Evolutionary conservation across 139 green algal species (phyloP).

Genomic region (Coelastrella sp.): DNA sequence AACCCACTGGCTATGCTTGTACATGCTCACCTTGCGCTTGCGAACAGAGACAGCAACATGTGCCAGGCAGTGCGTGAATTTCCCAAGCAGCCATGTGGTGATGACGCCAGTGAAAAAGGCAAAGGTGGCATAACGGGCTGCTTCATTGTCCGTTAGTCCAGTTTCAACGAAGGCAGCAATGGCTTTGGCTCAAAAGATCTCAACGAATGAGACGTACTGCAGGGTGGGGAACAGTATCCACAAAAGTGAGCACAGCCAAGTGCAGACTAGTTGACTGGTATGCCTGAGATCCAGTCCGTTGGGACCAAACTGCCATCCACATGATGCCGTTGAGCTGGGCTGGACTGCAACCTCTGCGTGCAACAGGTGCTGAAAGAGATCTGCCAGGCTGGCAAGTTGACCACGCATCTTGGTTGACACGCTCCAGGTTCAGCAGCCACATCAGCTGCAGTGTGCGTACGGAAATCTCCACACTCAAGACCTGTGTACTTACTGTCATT

Average conservation of each 20-base stretch:
- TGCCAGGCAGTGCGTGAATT: constrained; percentile 59
- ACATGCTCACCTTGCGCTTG: not conserved
- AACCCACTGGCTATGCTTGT: not conserved
- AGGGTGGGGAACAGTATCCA: not conserved
- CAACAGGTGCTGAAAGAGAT: not conserved
- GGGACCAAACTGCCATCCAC: no score
- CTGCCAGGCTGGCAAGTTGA: not conserved
- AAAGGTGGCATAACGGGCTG: constrained; percentile 68
- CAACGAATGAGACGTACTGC: constrained; percentile 74
- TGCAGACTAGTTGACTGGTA: not conserved
- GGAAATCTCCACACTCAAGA: no score
- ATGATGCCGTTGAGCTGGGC: no score
- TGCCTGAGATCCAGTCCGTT: no score
- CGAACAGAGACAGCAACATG: not conserved
- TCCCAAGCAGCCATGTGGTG: constrained; percentile 62
- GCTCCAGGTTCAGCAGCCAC: no score
- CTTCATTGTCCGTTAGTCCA: constrained; percentile 42
- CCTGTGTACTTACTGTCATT: constrained; percentile 65
- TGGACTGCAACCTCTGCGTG: no score
- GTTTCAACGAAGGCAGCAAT: constrained; percentile 62
- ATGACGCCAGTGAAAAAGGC: constrained; percentile 77
- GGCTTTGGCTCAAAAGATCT: constrained; percentile 73
- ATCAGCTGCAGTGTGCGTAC: no score
- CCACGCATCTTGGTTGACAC: no score
- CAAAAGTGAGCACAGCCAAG: not conserved